Base-by-base conservation (phyloP, 2,329 filamentous ascomycete genomes). In the Phyllosticta citriasiana region DNA sequence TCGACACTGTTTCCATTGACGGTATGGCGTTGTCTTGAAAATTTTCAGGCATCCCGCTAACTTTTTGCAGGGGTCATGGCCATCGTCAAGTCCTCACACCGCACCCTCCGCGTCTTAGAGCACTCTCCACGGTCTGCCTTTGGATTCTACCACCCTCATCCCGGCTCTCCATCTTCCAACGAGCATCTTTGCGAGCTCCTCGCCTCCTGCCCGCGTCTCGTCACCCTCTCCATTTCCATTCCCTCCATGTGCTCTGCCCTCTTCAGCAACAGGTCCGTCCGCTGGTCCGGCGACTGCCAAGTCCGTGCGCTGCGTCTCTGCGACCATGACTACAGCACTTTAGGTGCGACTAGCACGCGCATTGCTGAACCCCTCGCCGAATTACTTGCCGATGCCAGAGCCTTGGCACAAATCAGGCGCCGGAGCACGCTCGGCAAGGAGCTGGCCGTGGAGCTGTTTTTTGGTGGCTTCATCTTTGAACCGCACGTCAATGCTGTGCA, bases 51-150 rank as follows among this genome's bases (percentile, higher is more conserved):
- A 47, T n/a, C n/a, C 3, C 40, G 40, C 40, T 47, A 7, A 47
- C 4, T n/a, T n/a, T n/a, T 30, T 35, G 33, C 19, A 50, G 75
- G 79, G 55, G 76, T 83, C 63, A 78, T 82, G 67, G 77, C 79
- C 24, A 73, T 83, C 25, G 77, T 82, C 58, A 77, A 78, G 66
- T 75, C 79, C 25, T 80, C 79, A 2, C 72, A 72, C 62, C 66
- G 71, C 55, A 80, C 79, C 7, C 71, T 82, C 16, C 75, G 77
- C 57, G 77, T 81, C 53, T 73, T 82, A 25, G 79, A 82, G 69
- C 78, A 82, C 69, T 80, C 79, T 53, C 79, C 79, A n/a, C 76
- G 79, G 51, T 79, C 78, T 14, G 73, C 77, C 65, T 78, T 80
- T 66, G 79, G 78, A 66, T 80, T 80, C 72, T 78, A 74, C 69